phyloP scores from a whole-genome alignment of 345 rosid species.

The Rhodamnia rubescens region DNA sequence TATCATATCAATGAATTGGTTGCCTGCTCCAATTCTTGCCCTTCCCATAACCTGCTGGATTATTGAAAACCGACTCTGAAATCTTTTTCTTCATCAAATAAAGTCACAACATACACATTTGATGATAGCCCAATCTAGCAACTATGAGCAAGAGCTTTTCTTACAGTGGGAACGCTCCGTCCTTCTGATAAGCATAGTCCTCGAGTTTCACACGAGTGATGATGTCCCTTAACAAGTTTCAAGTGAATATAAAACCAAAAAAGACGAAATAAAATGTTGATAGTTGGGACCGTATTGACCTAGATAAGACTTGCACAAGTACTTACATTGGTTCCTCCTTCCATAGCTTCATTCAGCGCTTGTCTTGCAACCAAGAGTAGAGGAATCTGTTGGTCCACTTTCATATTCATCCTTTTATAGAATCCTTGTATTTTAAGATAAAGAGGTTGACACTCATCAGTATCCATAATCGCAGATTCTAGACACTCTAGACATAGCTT shows the following conservation, averaged over 20 bases:
- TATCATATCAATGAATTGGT: slow-evolving; percentile 38
- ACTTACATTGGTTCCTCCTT: slow-evolving; percentile 10
- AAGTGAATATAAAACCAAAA: background rate
- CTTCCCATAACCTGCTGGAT: slow-evolving; percentile 45
- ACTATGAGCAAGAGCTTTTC: background rate
- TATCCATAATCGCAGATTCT: slow-evolving; percentile 27
- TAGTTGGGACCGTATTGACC: background rate
- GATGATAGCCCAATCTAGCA: background rate
- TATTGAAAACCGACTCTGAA: background rate
- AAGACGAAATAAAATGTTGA: background rate
- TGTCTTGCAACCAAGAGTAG: slow-evolving; percentile 30
- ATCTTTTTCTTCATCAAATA: background rate
- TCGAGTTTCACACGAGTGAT: slow-evolving; percentile 85
- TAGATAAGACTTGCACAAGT: background rate
- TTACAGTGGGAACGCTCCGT: slow-evolving; percentile 70
- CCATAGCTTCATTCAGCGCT: slow-evolving; percentile 20
- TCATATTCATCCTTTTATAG: slow-evolving; percentile 32
- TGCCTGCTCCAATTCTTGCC: slow-evolving; percentile 51
- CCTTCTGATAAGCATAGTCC: slow-evolving; percentile 93
- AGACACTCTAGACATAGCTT: slow-evolving; percentile 32
- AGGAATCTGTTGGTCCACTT: slow-evolving; percentile 32
- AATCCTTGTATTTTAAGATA: slow-evolving; percentile 25
- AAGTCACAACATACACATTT: background rate
- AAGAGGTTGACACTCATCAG: slow-evolving; percentile 35
- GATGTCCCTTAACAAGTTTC: slow-evolving; percentile 54